Evolutionary conservation across 768 basidiomycete species (phyloP), one percentile per base, ranked within the genome.

Genomic region (Psilocybe tampanensis): DNA sequence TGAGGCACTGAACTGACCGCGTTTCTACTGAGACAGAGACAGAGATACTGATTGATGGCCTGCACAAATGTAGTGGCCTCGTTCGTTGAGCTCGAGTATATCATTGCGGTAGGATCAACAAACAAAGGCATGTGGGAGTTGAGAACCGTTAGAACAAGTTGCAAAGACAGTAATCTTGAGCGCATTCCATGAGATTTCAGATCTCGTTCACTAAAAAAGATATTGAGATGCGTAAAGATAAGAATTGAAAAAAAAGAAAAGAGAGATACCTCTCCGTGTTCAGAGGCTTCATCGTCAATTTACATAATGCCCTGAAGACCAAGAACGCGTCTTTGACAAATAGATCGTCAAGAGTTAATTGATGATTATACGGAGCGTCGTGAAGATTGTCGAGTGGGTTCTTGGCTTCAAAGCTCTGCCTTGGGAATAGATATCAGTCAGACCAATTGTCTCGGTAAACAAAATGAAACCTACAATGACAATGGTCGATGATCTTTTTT

Each of bases 321-420:
- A 99, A 82, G 78, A 98, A 99, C 0, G 97, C 95, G 68, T 99
- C 97, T 69, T 98, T 98, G 68, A 97, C 82, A 70, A 95, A 96
- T 54, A 98, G 74, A 63, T 99, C 96, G 51, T 91, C 86, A n/a
- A 82, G 78, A 18, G 86, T 85, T 54, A 95, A 76, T 9, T 29
- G 29, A 50, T 80, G 82, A 60, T 75, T 72, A 44, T 56, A 55
- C 39, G 49, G 73, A 18, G 62, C 64, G 60, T 79, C 76, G 49
- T 67, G 64, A 24, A 68, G 54, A 9, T 60, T 60, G 45, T 79
- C 75, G 18, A 70, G 62, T 18, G 76, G 72, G 60, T 73, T 76
- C 23, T 60, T 66, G 9, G 58, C 62, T 62, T 73, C 73, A 44
- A 74, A 72, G 51, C 67, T 73, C 56, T 77, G 70, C 34, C 75